phyloP scores from a whole-genome alignment of 805 yeast genomes.

The Monosporozyma siamensis region DNA sequence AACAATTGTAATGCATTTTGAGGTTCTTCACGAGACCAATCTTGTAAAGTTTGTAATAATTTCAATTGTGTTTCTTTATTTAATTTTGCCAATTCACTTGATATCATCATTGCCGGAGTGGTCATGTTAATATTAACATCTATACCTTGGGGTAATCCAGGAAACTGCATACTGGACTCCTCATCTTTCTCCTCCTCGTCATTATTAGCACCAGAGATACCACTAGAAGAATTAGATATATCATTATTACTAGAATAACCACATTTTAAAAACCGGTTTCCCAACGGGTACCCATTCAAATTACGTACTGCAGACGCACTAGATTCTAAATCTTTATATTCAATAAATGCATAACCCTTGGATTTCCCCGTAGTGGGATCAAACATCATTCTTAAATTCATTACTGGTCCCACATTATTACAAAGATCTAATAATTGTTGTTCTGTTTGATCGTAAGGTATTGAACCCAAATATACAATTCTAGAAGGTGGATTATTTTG shows the following conservation, averaged over 20 bases:
- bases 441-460: slow-evolving; percentile 90
- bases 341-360: slow-evolving; percentile 83
- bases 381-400: slow-evolving; percentile 62
- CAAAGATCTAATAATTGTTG: slow-evolving; percentile 86
- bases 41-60: slow-evolving; percentile 32
- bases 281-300: slow-evolving; percentile 67
- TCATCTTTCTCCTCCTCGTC: slow-evolving; percentile 6
- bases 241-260: slow-evolving; percentile 55
- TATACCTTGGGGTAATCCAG: slow-evolving; percentile 50
- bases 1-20: slow-evolving; percentile 50
- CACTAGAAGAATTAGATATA: slow-evolving; percentile 9
- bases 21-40: slow-evolving; percentile 49
- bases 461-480: slow-evolving; percentile 70
- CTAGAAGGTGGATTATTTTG: slow-evolving; percentile 26
- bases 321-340: slow-evolving; percentile 72
- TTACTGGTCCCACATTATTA: slow-evolving; percentile 80
- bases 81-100: slow-evolving; percentile 24
- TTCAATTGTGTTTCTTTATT: slow-evolving; percentile 20
- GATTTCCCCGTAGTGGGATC: slow-evolving; percentile 86
- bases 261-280: slow-evolving; percentile 63
- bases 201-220: slow-evolving; percentile 1
- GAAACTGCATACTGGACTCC: slow-evolving; percentile 21
- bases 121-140: slow-evolving; percentile 33
- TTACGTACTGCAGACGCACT: slow-evolving; percentile 89
- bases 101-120: slow-evolving; percentile 32